A percentile compares a stretch with the other conserved stretches of the same genome.
phyloP scores from a whole-genome alignment of 2,329 filamentous ascomycete genomes.

The Chaetomium strumarium region DNA sequence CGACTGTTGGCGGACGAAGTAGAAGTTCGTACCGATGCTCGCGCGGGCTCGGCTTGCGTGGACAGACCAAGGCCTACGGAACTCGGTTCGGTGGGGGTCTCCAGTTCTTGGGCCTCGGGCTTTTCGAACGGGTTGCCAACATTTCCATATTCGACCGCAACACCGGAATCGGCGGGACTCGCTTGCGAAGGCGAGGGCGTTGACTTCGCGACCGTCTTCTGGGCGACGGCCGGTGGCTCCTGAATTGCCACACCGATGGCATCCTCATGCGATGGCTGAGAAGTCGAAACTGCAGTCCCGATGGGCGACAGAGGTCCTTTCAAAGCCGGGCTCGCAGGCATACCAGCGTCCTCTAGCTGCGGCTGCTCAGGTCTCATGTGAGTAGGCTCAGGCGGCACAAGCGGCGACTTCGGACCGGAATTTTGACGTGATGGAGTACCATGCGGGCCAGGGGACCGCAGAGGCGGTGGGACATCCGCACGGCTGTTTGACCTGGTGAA shows the following conservation, averaged over 20 bases:
- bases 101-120: constrained; percentile 17
- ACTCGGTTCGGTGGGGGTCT: constrained; percentile 12
- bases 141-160: constrained; percentile 18
- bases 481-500: constrained; percentile 38
- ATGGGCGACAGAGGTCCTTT: constrained; percentile 9
- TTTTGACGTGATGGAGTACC: constrained; percentile 37
- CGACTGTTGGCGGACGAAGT: constrained; percentile 16
- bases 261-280: constrained; percentile 20
- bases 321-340: constrained; percentile 10
- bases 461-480: constrained; percentile 26
- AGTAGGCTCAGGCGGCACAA: constrained; percentile 29
- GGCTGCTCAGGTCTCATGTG: constrained; percentile 18
- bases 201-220: constrained; percentile 14
- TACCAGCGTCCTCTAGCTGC: background rate
- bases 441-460: constrained; percentile 26
- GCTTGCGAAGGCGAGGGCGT: constrained; percentile 17
- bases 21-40: constrained; percentile 18
- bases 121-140: constrained; percentile 19
- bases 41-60: constrained; percentile 13
- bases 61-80: constrained; percentile 20
- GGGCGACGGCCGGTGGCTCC: constrained; percentile 21
- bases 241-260: constrained; percentile 15
- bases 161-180: constrained; percentile 20
- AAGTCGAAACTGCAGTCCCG: background rate
- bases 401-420: constrained; percentile 40